Conservation (phyloP, 345 rosid species). For the Carallia pectinifolia region DNA sequence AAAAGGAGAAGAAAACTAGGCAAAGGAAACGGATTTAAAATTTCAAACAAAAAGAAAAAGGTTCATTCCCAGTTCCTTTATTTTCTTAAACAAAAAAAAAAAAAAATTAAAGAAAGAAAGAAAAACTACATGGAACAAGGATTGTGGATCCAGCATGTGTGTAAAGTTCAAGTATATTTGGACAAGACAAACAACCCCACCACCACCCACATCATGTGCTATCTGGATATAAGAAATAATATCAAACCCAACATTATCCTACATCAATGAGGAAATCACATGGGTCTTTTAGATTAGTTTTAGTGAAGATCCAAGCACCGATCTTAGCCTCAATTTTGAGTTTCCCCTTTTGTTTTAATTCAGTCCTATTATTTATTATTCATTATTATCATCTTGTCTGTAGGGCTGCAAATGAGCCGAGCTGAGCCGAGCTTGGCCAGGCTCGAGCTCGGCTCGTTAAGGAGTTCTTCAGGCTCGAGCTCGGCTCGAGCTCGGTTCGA, state of each 20-base stretch:
- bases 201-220: slow-evolving; percentile 26
- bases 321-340: neutral
- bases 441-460: too few species aligned
- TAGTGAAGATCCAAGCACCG: slow-evolving; percentile 1
- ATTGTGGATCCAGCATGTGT: slow-evolving; percentile 46
- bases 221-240: slow-evolving; percentile 7
- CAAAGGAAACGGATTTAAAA: slow-evolving; percentile 10
- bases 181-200: slow-evolving; percentile 26
- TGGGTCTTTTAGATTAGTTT: slow-evolving; percentile 23
- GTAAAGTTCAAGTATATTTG: slow-evolving; percentile 26
- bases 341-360: neutral
- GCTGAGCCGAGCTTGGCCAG: too few species aligned
- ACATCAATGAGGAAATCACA: slow-evolving; percentile 26
- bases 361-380: too few species aligned
- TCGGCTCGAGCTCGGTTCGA: too few species aligned
- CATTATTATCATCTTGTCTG: neutral
- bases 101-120: neutral
- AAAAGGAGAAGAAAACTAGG: neutral
- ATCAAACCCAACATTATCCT: slow-evolving; percentile 34
- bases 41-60: slow-evolving; percentile 21
- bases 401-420: too few species aligned
- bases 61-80: neutral
- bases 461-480: too few species aligned
- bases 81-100: neutral
- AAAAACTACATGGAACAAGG: slow-evolving; percentile 5